Evolutionary conservation across 306 rosid genomes (phyloP).

Genomic region (Sesbania bispinosa): DNA sequence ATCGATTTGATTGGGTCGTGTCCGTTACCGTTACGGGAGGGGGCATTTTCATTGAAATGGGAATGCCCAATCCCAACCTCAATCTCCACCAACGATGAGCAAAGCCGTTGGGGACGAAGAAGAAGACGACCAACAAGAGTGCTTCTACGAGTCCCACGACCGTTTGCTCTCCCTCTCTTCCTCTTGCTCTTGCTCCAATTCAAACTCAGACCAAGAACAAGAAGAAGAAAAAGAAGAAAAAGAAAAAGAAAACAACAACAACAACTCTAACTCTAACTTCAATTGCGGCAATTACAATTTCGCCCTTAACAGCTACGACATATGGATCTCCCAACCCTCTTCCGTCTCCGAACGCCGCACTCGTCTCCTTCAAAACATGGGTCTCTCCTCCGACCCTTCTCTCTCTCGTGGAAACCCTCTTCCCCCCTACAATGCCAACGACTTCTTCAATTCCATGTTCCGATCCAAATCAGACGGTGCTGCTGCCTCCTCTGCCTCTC

Average conservation of each 20-base stretch:
- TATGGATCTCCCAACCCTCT: slow-evolving; percentile 94
- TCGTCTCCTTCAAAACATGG: slow-evolving; percentile 68
- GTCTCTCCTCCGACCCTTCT: slow-evolving; percentile 63
- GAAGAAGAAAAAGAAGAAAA: too few relatives aligned
- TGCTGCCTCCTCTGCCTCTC: neutral
- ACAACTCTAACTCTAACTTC: slow-evolving; percentile 59
- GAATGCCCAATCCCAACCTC: slow-evolving; percentile 56
- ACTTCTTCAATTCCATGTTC: slow-evolving; percentile 14
- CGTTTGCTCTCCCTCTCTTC: slow-evolving; percentile 81
- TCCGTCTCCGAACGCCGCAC: slow-evolving; percentile 87
- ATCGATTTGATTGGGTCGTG: too few relatives aligned
- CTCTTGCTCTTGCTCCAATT: slow-evolving; percentile 82
- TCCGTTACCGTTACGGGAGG: too few relatives aligned
- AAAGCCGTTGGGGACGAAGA: slow-evolving; percentile 43
- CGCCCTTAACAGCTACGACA: slow-evolving; percentile 53
- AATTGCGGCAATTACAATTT: slow-evolving; percentile 26
- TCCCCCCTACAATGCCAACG: neutral
- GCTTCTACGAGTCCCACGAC: slow-evolving; percentile 90
- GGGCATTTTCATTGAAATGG: slow-evolving; percentile 71
- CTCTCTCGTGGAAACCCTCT: slow-evolving; percentile 38
- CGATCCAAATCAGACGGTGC: slow-evolving; percentile 66
- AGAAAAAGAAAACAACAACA: too few relatives aligned
- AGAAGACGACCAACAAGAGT: slow-evolving; percentile 52
- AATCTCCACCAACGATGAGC: slow-evolving; percentile 53
- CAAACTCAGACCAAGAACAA: too few relatives aligned